Evolutionary conservation across 2,329 filamentous ascomycete genomes (phyloP), one percentile per base, ranked within the genome.

Genomic region (Talaromyces sp.): DNA sequence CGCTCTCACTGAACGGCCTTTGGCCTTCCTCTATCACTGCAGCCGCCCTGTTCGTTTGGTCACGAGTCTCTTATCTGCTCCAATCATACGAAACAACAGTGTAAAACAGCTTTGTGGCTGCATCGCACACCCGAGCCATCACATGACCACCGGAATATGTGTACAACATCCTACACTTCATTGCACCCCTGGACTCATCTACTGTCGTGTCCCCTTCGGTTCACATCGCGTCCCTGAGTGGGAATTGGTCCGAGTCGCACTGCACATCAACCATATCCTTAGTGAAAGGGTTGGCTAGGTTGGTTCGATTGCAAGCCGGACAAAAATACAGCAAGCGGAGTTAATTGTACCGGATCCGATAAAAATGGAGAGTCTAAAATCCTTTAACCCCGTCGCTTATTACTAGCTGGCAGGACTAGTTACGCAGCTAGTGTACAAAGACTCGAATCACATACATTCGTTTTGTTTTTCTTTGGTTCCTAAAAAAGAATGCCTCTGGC

Each of bases 131-230:
- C 37, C 35, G 42, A 51, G 36, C 47, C 33, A 49, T 59, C 54
- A 56, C 45, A 54, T 58, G 54, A 61, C 45, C 46, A 11, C 27
- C 43, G 17, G 50, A 46, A 46, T 41, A 57, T 57, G 47, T 57
- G 48, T 41, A 24, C 54, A 33, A 17, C 27, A 14, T 24, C 14
- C 20, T 13, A 32, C 27, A 10, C 30, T 35, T 30, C 36, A 17
- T 11, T 19, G 6, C 39, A 3, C 20, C 37, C 16, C 36, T 39
- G 10, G 36, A 20, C 17, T 20, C n/a, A 19, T 39, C 36, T 27
- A 9, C 24, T 27, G 19, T 16, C 17, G 36, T 44, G 41, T 16
- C 30, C 16, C 42, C 42, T 44, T 32, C 10, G 27, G 19, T 22
- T 19, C 9, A 4, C 24, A 27, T 29, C 14, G 10, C 24, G 24